Base-by-base conservation (phyloP, 1,284 basidiomycete species). In the Pyrrhoderma lamaoense region DNA sequence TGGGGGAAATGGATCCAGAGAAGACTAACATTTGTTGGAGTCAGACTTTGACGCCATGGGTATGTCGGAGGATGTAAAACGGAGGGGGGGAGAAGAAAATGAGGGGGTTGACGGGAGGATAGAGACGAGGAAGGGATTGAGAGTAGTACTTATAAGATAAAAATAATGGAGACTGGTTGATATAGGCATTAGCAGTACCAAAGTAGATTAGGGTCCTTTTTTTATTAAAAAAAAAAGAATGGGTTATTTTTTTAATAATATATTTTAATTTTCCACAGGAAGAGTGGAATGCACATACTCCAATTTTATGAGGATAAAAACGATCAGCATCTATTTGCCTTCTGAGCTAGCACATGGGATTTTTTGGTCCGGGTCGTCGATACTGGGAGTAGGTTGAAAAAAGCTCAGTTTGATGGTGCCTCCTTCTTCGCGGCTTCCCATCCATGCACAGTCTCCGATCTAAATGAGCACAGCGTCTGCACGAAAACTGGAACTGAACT, bases 1-100 rank as follows among this genome's bases (percentile, higher is more conserved):
- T 16, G 37, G 48, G 22, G 36, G 45, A 11, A 36, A 40, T 16
- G 31, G 19, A 34, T 39, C 36, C 22, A 25, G 34, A 8, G 23
- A 27, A 16, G 22, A 42, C 46, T 21, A 13, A 48, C 47, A 37
- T 35, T 21, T 38, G 40, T 38, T 19, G n/a, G 47, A 50, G 35
- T 54, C 52, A 16, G 52, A 54, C 39, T 54, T 54, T 14, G 52
- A 47, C 4, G 52, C 47, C 52, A 54, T 54, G 2, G 45, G 13
- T 39, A 21, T 39, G 19, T 27, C 40, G 34, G 36, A 36, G 19
- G 3, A 45, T 11, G 19, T 22, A 2, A 16, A n/a, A 19, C 39
- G 48, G 25, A 21, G 51, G 8, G 11, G 31, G 14, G 9, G 36
- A 49, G 22, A 46, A 19, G 48, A 50, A 25, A 37, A 18, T 45